phyloP scores from a whole-genome alignment of 129 eudicot genomes.

The Oenanthe sinensis region DNA sequence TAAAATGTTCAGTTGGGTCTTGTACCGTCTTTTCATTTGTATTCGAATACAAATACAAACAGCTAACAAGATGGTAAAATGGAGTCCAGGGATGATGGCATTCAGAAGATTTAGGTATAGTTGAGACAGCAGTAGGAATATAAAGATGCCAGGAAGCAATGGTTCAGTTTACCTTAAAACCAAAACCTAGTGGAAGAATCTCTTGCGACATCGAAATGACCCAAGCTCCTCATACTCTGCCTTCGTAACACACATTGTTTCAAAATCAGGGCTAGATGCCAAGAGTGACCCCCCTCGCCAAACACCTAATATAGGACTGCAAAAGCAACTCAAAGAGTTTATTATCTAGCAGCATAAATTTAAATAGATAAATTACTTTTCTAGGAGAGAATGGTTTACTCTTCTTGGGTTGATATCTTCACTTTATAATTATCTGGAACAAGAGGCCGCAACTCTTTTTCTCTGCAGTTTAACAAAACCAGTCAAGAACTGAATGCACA shows the following conservation, averaged over 20 bases:
- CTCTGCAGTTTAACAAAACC: constrained; percentile 48
- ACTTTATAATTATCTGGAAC: constrained; percentile 82
- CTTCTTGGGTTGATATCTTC: constrained; percentile 90
- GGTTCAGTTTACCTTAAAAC: background rate
- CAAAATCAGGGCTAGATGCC: constrained; percentile 98
- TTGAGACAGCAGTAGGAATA: background rate
- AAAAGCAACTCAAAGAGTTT: constrained; percentile 9
- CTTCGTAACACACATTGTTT: constrained; percentile 88
- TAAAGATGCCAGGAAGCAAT: background rate
- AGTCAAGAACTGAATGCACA: background rate
- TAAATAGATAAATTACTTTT: background rate
- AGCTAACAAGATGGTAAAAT: background rate
- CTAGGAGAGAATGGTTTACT: constrained; percentile 33
- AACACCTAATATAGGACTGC: constrained; percentile 87
- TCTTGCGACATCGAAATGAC: constrained; percentile 73
- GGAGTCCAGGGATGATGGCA: background rate
- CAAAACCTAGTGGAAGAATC: constrained; percentile 67
- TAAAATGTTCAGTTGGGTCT: background rate
- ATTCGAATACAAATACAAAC: background rate
- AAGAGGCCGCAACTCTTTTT: constrained; percentile 89
- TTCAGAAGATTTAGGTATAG: background rate
- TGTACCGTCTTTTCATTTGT: background rate
- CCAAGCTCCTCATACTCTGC: constrained; percentile 94
- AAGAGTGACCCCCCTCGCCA: constrained; percentile 99
- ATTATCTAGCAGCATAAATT: background rate